Evolutionary conservation across 805 yeast species (phyloP), one percentile per base, ranked within the genome.

Genomic region (Saturnispora galanensis): DNA sequence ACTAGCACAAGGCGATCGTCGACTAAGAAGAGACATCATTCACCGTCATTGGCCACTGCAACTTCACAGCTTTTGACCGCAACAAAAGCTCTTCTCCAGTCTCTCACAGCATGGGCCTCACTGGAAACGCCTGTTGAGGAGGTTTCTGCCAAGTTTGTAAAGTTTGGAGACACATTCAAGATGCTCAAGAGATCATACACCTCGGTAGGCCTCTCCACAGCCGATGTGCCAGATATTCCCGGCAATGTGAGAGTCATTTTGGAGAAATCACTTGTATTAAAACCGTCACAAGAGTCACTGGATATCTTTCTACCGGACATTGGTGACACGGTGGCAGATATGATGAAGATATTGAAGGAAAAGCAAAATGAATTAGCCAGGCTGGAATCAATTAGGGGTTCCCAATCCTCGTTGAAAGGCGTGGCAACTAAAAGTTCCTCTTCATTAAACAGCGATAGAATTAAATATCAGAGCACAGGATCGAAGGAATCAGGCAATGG

Each of bases 201-300:
- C 5, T 72, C 71, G 45, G 81, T 86, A 3, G 95, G 95, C 0
- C 78, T 93, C 4, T 89, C 84, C 52, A 81, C 83, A 8, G 68
- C 80, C 10, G 96, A 87, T 58, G 66, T 93, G 26, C 93, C 95
- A 1, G 96, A 90, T 56, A 96, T 93, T 1, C 97, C 98, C 0
- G 80, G 75, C 47, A 77, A 81, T 11, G 66, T 93, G 31, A 70
- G 98, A 43, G 70, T 72, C 5, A 85, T 93, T 2, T 64, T 93
- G 37, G 98, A 93, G 56, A 80, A 80, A 40, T 95, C 97, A 0
- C 66, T 93, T 5, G 77, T 95, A 45, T 87, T 84, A 53, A 76
- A 80, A 10, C 94, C 96, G 0, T 80, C 93, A 3, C 95, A 84
- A 54, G 84, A 78, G 44, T 82, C 83, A 35, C 67, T 89, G 45